A percentile compares a stretch with the other conserved stretches of the same genome.
Conservation (phyloP, 139 green algal genomes). For the Raphidocelis subcapitata region DNA sequence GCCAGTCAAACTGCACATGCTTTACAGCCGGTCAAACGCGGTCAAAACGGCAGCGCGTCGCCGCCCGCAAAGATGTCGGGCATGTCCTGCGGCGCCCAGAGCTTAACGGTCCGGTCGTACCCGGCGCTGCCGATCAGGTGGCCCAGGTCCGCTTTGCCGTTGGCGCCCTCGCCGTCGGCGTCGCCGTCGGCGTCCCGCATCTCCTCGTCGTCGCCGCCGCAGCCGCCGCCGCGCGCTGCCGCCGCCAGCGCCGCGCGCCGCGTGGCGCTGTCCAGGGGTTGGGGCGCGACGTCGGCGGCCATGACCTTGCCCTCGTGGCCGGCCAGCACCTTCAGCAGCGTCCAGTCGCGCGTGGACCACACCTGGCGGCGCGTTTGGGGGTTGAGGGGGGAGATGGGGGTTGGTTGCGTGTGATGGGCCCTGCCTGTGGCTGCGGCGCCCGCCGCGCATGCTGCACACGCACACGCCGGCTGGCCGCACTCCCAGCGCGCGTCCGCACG, state of each 20-base stretch:
- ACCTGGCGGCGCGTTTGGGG: no score
- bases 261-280: constrained; percentile 12
- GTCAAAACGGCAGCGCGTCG: background rate
- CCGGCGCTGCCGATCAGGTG: constrained; percentile 61
- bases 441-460: constrained; percentile 1
- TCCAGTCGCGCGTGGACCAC: constrained; percentile 66
- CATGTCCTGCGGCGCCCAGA: constrained; percentile 60
- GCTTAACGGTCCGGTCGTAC: constrained; percentile 88
- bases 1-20: no score
- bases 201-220: background rate
- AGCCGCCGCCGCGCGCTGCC: background rate
- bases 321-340: constrained; percentile 70
- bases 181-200: background rate
- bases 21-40: no score
- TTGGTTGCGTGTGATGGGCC: no score
- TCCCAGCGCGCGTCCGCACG: no score
- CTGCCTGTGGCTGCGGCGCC: no score
- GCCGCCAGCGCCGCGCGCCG: background rate
- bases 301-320: constrained; percentile 96
- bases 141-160: no score
- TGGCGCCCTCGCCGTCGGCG: no score
- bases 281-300: constrained; percentile 69
- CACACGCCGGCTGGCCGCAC: no score
- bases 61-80: background rate
- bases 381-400: background rate